phyloP scores from a whole-genome alignment of 2,329 filamentous ascomycete species.

The Fusarium agapanthi region DNA sequence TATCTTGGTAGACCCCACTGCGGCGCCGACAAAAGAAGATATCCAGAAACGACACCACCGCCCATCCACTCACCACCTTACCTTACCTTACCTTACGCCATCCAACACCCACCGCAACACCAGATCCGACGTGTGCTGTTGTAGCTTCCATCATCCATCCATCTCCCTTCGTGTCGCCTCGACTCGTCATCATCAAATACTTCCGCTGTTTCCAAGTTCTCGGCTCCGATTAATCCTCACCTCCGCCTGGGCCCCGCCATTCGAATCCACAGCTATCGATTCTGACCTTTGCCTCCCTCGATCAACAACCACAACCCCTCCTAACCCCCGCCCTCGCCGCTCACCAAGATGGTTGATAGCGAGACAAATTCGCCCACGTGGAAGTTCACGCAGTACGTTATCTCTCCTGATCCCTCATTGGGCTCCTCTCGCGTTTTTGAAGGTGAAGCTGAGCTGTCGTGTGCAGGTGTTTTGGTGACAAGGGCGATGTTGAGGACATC shows the following conservation, averaged over 20 bases:
- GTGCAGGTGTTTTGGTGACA: conserved; percentile 95
- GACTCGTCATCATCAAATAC: conserved; percentile 14
- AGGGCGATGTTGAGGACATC: conserved; percentile 98
- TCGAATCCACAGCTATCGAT: conserved; percentile 24
- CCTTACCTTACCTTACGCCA: conserved; percentile 16
- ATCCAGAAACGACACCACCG: conserved; percentile 38
- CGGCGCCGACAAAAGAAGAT: conserved; percentile 38
- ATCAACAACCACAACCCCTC: conserved; percentile 36
- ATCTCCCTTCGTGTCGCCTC: conserved; percentile 23
- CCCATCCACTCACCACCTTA: conserved; percentile 20
- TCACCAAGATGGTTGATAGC: conserved; percentile 90
- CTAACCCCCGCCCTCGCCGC: conserved; percentile 45
- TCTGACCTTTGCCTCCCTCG: conserved; percentile 34
- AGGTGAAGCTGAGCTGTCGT: conserved; percentile 30
- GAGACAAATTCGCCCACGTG: conserved; percentile 94
- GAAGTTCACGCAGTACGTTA: conserved; percentile 98
- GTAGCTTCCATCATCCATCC: conserved; percentile 30
- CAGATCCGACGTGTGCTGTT: conserved; percentile 33
- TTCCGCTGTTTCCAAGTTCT: conserved; percentile 17
- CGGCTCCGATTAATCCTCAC: conserved; percentile 27
- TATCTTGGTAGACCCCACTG: conserved; percentile 36
- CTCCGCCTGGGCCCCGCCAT: conserved; percentile 34
- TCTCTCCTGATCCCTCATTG: background rate
- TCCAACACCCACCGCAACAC: conserved; percentile 33
- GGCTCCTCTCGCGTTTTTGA: conserved; percentile 1